These are phyloP conservation scores for Pugionium dolabratum DNA, from an alignment of 345 rosid genomes.

Conservation along the genomic window DNA sequence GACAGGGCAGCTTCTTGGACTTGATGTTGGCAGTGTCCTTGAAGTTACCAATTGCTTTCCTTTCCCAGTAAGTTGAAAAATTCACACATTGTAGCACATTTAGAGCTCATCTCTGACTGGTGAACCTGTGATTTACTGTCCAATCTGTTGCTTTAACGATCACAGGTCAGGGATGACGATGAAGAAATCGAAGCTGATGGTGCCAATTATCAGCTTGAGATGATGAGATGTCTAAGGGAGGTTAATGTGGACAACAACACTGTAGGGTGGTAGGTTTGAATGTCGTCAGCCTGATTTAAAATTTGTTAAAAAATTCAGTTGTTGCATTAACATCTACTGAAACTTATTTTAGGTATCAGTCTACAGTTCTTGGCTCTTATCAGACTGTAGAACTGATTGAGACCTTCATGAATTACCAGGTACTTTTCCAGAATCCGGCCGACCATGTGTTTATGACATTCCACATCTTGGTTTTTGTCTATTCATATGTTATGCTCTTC, in stretches of 20 bases:
- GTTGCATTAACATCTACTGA: neutral
- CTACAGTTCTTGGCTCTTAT: slow-evolving; percentile 85
- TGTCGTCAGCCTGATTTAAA: neutral
- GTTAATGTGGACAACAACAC: slow-evolving; percentile 99
- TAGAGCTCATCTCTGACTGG: neutral
- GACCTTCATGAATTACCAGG: slow-evolving; percentile 99
- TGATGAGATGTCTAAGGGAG: slow-evolving; percentile 98
- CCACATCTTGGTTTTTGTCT: slow-evolving; percentile 6
- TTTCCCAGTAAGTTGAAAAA: slow-evolving; percentile 64
- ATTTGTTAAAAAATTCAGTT: too few relatives aligned
- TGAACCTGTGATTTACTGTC: neutral
- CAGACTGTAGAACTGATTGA: slow-evolving; percentile 95
- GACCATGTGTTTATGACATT: neutral
- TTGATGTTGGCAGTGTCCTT: slow-evolving; percentile 97
- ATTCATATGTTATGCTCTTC: neutral
- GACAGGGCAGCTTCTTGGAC: slow-evolving; percentile 96
- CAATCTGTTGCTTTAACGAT: slow-evolving; percentile 3
- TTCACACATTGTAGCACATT: neutral
- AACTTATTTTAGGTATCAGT: slow-evolving; percentile 75
- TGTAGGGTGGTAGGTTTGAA: slow-evolving; percentile 75
- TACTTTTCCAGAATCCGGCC: slow-evolving; percentile 26
- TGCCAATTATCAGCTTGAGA: slow-evolving; percentile 98
- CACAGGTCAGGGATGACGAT: slow-evolving; percentile 80
- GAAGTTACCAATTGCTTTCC: slow-evolving; percentile 99
- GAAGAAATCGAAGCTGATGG: slow-evolving; percentile 99